Conservation (phyloP, 1,284 basidiomycete species). For the Irpex sp. region DNA sequence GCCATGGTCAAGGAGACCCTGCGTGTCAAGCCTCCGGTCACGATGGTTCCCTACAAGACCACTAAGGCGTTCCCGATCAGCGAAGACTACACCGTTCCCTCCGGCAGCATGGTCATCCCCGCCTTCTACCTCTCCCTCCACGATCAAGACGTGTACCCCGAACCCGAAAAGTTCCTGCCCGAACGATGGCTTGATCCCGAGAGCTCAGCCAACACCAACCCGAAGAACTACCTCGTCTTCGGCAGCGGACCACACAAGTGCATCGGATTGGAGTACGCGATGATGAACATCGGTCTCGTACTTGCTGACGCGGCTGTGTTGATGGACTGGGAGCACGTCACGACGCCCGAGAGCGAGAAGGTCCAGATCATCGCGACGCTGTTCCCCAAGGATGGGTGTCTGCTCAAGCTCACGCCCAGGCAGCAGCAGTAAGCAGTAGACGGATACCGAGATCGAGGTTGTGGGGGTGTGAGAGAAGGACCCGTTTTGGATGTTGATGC, state of each 20-base stretch:
- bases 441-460: no score
- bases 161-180: conserved; percentile 81
- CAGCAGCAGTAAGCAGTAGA: conserved; percentile 12
- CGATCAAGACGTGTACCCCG: conserved; percentile 84
- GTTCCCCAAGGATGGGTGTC: conserved; percentile 92
- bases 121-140: conserved; percentile 96
- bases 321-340: conserved; percentile 88
- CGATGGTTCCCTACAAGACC: conserved; percentile 95
- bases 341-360: conserved; percentile 78
- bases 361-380: conserved; percentile 93
- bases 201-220: conserved; percentile 80
- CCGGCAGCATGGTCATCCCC: conserved; percentile 92
- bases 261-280: conserved; percentile 92
- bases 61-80: conserved; percentile 91
- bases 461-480: neutral
- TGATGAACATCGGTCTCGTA: conserved; percentile 87
- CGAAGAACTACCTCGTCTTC: conserved; percentile 96
- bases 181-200: conserved; percentile 92
- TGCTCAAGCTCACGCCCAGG: conserved; percentile 73
- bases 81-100: conserved; percentile 88
- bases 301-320: conserved; percentile 81
- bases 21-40: conserved; percentile 87
- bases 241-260: conserved; percentile 93
- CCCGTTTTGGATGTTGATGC: neutral
- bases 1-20: conserved; percentile 93